These are phyloP conservation scores for Citrullus colocynthis DNA, from an alignment of 306 rosid genomes.

Conservation along the genomic window DNA sequence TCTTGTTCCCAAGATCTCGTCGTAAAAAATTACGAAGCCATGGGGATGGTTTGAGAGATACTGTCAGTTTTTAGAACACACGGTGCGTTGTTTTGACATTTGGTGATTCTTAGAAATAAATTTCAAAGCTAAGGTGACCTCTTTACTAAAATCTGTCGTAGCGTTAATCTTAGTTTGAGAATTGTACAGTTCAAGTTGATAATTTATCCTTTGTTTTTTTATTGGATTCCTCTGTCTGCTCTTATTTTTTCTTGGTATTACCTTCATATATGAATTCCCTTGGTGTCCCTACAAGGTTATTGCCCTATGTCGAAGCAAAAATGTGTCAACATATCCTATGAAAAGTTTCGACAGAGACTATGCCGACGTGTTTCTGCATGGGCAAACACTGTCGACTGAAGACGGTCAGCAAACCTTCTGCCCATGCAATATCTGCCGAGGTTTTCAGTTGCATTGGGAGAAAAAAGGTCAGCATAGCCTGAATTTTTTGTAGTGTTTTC, in stretches of 20 bases:
- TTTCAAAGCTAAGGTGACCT: background rate
- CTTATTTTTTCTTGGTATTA: background rate
- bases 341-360: too few relatives aligned
- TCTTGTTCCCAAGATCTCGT: conserved; percentile 55
- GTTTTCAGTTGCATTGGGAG: too few relatives aligned
- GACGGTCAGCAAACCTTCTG: too few relatives aligned
- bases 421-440: too few relatives aligned
- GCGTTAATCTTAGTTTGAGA: background rate
- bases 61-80: conserved; percentile 11
- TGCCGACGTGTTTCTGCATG: too few relatives aligned
- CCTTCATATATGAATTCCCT: background rate
- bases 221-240: background rate
- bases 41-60: conserved; percentile 21
- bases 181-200: conserved; percentile 2
- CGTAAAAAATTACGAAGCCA: conserved; percentile 43
- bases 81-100: background rate
- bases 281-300: background rate
- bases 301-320: too few relatives aligned
- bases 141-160: background rate
- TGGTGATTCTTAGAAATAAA: background rate
- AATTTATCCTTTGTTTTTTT: background rate
- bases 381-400: too few relatives aligned
- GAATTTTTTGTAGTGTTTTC: too few relatives aligned
- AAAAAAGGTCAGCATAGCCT: too few relatives aligned
- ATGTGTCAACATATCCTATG: too few relatives aligned